Conservation (phyloP, 2,329 filamentous ascomycete genomes). For the Pyricularia sp. region DNA sequence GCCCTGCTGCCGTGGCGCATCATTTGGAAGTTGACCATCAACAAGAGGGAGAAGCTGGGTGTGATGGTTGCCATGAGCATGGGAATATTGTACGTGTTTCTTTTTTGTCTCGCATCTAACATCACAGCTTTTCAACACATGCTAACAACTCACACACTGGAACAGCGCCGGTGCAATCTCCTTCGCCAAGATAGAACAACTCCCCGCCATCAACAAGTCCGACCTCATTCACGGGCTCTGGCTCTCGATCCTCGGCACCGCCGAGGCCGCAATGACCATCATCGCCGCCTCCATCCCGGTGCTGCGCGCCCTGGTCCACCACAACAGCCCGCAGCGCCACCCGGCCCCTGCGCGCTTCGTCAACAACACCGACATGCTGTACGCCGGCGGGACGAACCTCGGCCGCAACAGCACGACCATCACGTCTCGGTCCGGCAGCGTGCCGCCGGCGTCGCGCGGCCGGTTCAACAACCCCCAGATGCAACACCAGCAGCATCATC, state of each 20-base stretch:
- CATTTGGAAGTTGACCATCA: conserved; percentile 29
- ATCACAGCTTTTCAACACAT: not conserved
- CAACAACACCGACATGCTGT: not conserved
- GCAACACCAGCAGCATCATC: not conserved
- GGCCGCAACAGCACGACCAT: not conserved
- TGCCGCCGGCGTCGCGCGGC: not conserved
- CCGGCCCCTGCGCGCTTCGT: not conserved
- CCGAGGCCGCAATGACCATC: conserved; percentile 10
- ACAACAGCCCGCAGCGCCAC: not conserved
- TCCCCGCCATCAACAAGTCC: conserved; percentile 6
- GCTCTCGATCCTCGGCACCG: conserved; percentile 9
- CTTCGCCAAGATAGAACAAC: conserved; percentile 6
- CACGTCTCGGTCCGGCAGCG: not conserved
- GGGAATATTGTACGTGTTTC: conserved; percentile 26
- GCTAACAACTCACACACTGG: not conserved
- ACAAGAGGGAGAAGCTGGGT: conserved; percentile 28
- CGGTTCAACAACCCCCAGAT: not conserved
- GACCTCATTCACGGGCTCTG: conserved; percentile 3
- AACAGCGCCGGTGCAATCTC: conserved; percentile 5
- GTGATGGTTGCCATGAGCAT: conserved; percentile 32
- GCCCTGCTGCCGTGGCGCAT: conserved; percentile 30
- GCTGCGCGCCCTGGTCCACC: conserved; percentile 7
- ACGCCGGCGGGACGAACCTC: not conserved
- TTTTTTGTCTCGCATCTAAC: too few relatives aligned
- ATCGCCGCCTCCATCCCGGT: conserved; percentile 11